These are phyloP conservation scores for Passiflora organensis DNA, from an alignment of 345 rosid genomes.

Conservation along the genomic window DNA sequence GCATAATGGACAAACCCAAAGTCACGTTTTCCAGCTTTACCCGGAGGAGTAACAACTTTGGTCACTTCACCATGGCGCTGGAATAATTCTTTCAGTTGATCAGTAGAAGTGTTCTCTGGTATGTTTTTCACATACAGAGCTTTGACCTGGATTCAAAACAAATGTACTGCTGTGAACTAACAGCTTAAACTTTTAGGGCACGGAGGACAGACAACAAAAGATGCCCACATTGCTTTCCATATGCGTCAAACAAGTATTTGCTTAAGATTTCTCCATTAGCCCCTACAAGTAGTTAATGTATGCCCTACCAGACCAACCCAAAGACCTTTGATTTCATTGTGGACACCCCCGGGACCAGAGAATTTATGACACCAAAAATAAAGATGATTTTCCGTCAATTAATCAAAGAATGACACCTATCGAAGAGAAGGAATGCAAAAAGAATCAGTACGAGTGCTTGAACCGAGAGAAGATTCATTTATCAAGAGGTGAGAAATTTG, in stretches of 20 bases:
- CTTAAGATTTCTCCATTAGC: no score
- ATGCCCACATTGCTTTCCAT: neutral
- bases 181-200: conserved; percentile 1
- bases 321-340: no score
- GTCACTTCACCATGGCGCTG: conserved; percentile 90
- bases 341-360: no score
- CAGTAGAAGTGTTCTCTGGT: conserved; percentile 81
- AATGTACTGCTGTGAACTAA: conserved; percentile 6
- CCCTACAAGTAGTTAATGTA: no score
- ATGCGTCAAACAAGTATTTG: no score
- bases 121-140: conserved; percentile 93
- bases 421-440: no score
- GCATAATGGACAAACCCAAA: conserved; percentile 96
- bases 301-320: no score
- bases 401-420: no score
- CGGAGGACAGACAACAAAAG: neutral
- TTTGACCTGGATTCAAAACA: conserved; percentile 62
- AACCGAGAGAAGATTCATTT: no score
- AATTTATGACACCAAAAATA: no score
- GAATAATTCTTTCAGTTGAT: conserved; percentile 77
- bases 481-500: neutral
- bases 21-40: conserved; percentile 83
- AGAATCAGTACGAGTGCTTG: no score
- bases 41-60: conserved; percentile 94
- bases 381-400: no score